Base-by-base conservation (phyloP, 768 basidiomycete genomes). In the Kwoniella sp. region DNA sequence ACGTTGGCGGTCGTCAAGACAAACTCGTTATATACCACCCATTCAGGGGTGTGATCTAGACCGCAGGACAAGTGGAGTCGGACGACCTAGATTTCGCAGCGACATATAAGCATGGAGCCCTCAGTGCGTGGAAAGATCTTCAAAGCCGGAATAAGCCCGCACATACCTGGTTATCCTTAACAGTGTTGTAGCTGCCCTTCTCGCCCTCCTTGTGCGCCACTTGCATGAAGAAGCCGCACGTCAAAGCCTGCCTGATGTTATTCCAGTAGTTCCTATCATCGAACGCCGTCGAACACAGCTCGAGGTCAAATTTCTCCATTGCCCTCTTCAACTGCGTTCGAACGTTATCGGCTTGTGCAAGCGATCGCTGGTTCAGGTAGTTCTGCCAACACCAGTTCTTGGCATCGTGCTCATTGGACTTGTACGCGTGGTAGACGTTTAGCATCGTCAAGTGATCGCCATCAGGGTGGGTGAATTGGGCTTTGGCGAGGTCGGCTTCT, bases 211-310 rank as follows among this genome's bases (percentile, higher is more conserved):
- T 91, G 81, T 96, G 93, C 7, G 94, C 96, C 13, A 92, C 87
- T 78, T 97, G 95, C 95, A 96, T 97, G 83, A 97, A 99, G 85
- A 91, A 99, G 1, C 94, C 96, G 71, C 89, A 90, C 4, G 91
- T 89, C 23, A 98, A 84, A 0, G 90, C 89, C 81, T 88, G 88
- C 28, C 92, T 86, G 61, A 98, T 88, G 70, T 88, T 89, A 58
- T 82, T 68, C 79, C 86, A 89, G 68, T 89, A 86, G 76, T 88
- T 90, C 74, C 84, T 85, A 72, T 90, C 86, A 70, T 93, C 89
- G 28, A 78, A 79, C 1, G 86, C 84, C 4, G 82, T 83, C 7
- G 88, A 88, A 28, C 93, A 80, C 23, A 93, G 78, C 29, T 90
- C 89, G 34, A 95, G 82, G 63, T 93, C 92, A 75, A 86, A 90